Percentiles rank a stretch among this genome's conserved stretches.
These are phyloP conservation scores for Sarocladium brachiariae DNA, from an alignment of 2,329 filamentous ascomycete genomes.

Conservation along the genomic window DNA sequence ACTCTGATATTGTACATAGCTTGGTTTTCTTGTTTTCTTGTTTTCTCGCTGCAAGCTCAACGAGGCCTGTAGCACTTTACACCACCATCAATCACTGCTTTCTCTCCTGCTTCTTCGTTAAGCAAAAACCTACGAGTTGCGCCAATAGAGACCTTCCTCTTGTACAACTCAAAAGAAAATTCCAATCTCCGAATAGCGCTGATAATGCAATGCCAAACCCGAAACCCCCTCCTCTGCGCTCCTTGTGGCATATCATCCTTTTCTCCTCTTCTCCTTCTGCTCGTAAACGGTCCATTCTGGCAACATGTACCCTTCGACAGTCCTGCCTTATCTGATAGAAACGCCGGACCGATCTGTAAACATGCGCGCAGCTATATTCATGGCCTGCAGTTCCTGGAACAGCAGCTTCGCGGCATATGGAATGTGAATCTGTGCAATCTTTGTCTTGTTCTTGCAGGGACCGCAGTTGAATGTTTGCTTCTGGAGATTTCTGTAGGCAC, in stretches of 20 bases:
- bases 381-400: constrained; percentile 95
- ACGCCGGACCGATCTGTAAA: constrained; percentile 81
- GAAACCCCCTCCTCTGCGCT: background rate
- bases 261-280: background rate
- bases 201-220: constrained; percentile 6
- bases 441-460: constrained; percentile 98
- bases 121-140: constrained; percentile 1
- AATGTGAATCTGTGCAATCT: constrained; percentile 95
- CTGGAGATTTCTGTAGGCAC: constrained; percentile 67
- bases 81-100: background rate
- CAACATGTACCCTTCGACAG: background rate
- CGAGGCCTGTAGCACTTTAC: background rate
- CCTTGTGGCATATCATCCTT: background rate
- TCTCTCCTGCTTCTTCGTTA: constrained; percentile 1
- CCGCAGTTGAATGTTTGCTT: constrained; percentile 96
- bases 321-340: constrained; percentile 50
- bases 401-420: constrained; percentile 96
- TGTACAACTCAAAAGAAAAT: background rate
- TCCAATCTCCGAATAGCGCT: constrained; percentile 9
- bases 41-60: constrained; percentile 2
- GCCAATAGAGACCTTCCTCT: background rate
- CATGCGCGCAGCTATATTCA: constrained; percentile 98
- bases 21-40: constrained; percentile 1
- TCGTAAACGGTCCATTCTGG: background rate
- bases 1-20: constrained; percentile 6